phyloP scores from a whole-genome alignment of 768 basidiomycete genomes.

The Dentipellis fragilis region DNA sequence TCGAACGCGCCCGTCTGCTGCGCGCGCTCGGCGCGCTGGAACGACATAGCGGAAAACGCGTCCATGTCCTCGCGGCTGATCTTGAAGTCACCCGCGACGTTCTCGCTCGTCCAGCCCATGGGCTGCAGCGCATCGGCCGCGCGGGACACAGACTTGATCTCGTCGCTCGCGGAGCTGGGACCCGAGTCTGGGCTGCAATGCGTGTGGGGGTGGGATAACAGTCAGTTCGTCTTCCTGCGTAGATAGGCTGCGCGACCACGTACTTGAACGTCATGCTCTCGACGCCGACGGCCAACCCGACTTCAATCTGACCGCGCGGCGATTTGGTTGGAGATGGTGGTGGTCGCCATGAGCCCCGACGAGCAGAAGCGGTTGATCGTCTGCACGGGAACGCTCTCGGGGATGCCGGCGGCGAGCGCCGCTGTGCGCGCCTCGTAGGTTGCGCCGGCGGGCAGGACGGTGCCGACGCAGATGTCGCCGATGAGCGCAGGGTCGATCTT shows the following conservation, averaged over 20 bases:
- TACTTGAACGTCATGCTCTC: conserved; percentile 81
- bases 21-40: conserved; percentile 69
- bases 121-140: conserved; percentile 56
- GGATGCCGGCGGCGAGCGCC: conserved; percentile 72
- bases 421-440: conserved; percentile 66
- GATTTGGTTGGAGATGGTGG: conserved; percentile 67
- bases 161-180: conserved; percentile 49
- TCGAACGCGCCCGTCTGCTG: conserved; percentile 55
- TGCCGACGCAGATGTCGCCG: conserved; percentile 75
- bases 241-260: conserved; percentile 18
- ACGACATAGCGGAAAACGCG: conserved; percentile 61
- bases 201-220: no score
- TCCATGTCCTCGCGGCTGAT: conserved; percentile 72
- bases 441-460: conserved; percentile 54
- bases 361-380: conserved; percentile 76
- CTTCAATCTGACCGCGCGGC: conserved; percentile 67
- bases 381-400: conserved; percentile 67
- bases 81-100: conserved; percentile 66
- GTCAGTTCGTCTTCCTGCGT: conserved; percentile 12
- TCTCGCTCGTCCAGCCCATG: conserved; percentile 90
- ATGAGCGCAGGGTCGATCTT: conserved; percentile 54
- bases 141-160: conserved; percentile 42
- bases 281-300: conserved; percentile 74
- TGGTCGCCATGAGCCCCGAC: conserved; percentile 78
- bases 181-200: conserved; percentile 51